Evolutionary conservation across 2,329 filamentous ascomycete species (phyloP), one percentile per base, ranked within the genome.

Genomic region (Botrytis paeoniae): DNA sequence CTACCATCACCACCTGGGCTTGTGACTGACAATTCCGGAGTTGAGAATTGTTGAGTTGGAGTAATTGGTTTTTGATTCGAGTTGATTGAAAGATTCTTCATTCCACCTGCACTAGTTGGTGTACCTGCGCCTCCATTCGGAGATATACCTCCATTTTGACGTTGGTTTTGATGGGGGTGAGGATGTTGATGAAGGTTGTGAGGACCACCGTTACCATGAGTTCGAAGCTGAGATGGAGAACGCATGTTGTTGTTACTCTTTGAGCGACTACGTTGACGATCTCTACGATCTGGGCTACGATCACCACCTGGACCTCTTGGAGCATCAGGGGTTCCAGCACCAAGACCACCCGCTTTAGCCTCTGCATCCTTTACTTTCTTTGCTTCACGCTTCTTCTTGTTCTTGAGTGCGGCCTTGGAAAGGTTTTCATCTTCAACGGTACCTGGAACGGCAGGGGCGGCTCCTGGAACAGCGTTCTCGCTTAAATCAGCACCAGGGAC

Each of bases 381-480:
- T 77, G 93, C 93, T 78, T 93, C 91, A 63, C 96, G 89, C 89
- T 98, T 98, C 89, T 98, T 98, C 89, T 98, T 98, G 85, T 98
- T 98, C 88, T 98, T 98, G 78, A 93, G 85, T 20, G 93, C 94
- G 71, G 92, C 89, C 85, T 96, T 97, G 75, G 93, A 95, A 75
- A 96, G 82, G 78, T 88, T 91, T 78, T 93, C 93, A 74, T 81
- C 87, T 83, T 91, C 82, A 76, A 84, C 87, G 51, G 88, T 85
- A 74, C 87, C 89, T 22, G 92, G 89, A 8, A 39, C 91, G 45
- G 71, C 89, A 63, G 93, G 86, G 70, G 88, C 88, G 62, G 92
- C 91, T 76, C 91, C 89, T n/a, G 92, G 89, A 64, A 90, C 88
- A 63, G 90, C 83, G 35, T 87, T 85, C 39, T 91, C 89, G 2